Base-by-base conservation (phyloP, 2,329 filamentous ascomycete species). In the Penicillium polonicum region DNA sequence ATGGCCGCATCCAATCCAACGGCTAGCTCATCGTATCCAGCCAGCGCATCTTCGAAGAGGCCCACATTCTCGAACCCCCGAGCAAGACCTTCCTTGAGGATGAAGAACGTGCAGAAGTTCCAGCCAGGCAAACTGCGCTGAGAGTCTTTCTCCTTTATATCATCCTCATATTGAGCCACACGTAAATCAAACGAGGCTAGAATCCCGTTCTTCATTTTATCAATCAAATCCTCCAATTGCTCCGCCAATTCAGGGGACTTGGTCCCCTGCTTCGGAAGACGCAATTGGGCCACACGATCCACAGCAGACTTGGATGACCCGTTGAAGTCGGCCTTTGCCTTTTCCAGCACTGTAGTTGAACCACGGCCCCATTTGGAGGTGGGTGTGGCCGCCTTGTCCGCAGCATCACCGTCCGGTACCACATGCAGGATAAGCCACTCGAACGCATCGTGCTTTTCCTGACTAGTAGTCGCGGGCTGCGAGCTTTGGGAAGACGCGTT, bases 61-160 rank as follows among this genome's bases (percentile, higher is more conserved):
- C 95, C 95, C 3, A 97, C 92, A 70, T 91, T 97, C 74, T 99
- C 95, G 65, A 99, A 96, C 0, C 93, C 95, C 64, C 91, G 85
- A 1, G 94, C 93, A 36, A 99, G 79, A 0, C 94, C 94, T 74
- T 99, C 94, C 70, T 99, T 99, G 9, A 99, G 82, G 17, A 99
- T 92, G 72, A 99, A 99, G 72, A 99, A 99, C 0, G 94, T 99
- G 75, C 94, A 97, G 72, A 99, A 99, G 70, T 99, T 99, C 94
- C 94, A 99, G 0, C 94, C 94, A 0, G 94, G 94, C 19, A 99
- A 78, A 35, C 82, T 87, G 46, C 93, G 84, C 72, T 97, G 92
- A 0, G 88, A 85, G 66, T 97, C 93, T 70, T 92, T 94, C 73
- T 97, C 94, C 61, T 91, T 89, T 65, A 99, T 96, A 66, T 99